Evolutionary conservation across 176 grass and related monocot species (phyloP).

Genomic region (Aegilops bicornis): DNA sequence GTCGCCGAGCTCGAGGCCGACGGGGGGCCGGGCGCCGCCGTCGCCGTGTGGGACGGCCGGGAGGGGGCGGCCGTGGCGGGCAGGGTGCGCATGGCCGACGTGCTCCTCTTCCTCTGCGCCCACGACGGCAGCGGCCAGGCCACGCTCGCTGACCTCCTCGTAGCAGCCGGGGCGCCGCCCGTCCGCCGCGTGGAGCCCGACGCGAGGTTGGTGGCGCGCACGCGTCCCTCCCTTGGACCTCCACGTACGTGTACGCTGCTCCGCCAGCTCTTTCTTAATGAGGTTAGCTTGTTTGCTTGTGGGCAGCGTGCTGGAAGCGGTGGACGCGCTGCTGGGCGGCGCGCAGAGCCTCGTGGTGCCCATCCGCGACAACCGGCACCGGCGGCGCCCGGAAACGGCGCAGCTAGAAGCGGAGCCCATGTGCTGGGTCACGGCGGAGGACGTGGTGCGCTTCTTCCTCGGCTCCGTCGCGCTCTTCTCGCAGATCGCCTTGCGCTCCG

Average conservation of each 20-base stretch:
- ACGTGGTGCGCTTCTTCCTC: slow-evolving; percentile 74
- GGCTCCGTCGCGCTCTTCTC: slow-evolving; percentile 65
- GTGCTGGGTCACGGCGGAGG: slow-evolving; percentile 79
- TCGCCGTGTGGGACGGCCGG: slow-evolving; percentile 48
- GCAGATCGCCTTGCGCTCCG: slow-evolving; percentile 31
- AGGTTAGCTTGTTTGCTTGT: too few species aligned
- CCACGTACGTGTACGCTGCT: background rate
- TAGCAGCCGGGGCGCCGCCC: background rate
- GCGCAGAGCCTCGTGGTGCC: slow-evolving; percentile 61
- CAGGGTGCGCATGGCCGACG: slow-evolving; percentile 55
- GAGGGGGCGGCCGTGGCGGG: background rate
- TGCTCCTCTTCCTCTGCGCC: slow-evolving; percentile 68
- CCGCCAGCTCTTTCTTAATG: too few species aligned
- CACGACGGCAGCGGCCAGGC: background rate
- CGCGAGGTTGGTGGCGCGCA: slow-evolving; percentile 41
- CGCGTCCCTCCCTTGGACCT: background rate
- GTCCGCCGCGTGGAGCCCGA: slow-evolving; percentile 47
- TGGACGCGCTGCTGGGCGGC: slow-evolving; percentile 65
- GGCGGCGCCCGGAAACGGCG: too few species aligned
- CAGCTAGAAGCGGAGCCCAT: background rate
- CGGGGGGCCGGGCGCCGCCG: background rate
- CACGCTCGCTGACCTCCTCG: slow-evolving; percentile 48
- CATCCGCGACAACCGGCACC: background rate
- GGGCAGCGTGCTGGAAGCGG: slow-evolving; percentile 40
- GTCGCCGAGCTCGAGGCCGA: slow-evolving; percentile 28